Conservation (phyloP, 2,329 filamentous ascomycete species). For the Ilyonectria robusta region DNA sequence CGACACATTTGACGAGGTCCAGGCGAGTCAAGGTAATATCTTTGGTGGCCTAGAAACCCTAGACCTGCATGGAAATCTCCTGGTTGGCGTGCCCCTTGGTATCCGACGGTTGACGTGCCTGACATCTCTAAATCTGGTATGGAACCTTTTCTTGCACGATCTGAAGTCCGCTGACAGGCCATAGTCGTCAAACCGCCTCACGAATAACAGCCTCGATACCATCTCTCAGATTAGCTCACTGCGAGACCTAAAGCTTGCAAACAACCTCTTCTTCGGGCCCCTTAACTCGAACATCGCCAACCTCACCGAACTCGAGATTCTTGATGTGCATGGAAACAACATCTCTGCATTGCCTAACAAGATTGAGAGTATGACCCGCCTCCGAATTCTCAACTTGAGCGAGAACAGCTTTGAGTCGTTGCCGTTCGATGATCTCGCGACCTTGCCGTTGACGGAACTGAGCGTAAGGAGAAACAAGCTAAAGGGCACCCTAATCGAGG, state of each 20-base stretch:
- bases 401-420: constrained; percentile 82
- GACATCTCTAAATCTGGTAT: constrained; percentile 85
- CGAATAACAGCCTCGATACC: constrained; percentile 78
- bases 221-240: constrained; percentile 81
- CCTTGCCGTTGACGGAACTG: constrained; percentile 80
- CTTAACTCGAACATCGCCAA: constrained; percentile 75
- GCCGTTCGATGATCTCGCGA: constrained; percentile 77
- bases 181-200: constrained; percentile 85
- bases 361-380: constrained; percentile 75
- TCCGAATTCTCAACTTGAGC: constrained; percentile 84
- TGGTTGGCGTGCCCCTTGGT: constrained; percentile 81
- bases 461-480: constrained; percentile 84
- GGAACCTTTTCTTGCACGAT: constrained; percentile 44
- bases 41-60: constrained; percentile 87
- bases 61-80: constrained; percentile 88
- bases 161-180: constrained; percentile 37
- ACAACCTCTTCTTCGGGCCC: constrained; percentile 80
- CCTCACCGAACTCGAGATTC: constrained; percentile 79
- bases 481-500: constrained; percentile 78
- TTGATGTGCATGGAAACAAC: constrained; percentile 87
- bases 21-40: constrained; percentile 78
- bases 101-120: constrained; percentile 80
- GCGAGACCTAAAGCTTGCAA: constrained; percentile 84
- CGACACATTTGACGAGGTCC: constrained; percentile 71
- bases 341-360: constrained; percentile 79